phyloP scores from a whole-genome alignment of 805 yeast species.

The Nakazawaea wickerhamii region DNA sequence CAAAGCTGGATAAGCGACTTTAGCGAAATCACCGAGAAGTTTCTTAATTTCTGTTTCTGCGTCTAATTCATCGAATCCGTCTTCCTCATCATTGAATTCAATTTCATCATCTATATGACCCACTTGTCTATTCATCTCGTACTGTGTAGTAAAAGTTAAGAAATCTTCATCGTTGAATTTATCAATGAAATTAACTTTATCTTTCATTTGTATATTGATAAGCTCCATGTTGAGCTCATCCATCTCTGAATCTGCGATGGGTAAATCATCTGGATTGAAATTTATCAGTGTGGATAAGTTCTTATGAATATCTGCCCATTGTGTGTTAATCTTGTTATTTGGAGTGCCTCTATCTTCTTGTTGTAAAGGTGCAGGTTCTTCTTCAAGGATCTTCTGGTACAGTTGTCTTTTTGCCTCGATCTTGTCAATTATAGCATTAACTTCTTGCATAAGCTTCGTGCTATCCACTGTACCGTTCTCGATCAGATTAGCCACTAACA shows the following conservation, averaged over 20 bases:
- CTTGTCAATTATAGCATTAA: conserved; percentile 33
- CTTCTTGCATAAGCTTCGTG: conserved; percentile 30
- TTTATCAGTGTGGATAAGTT: conserved; percentile 23
- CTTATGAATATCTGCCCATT: conserved; percentile 42
- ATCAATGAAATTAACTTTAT: neutral
- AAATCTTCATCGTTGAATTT: conserved; percentile 5
- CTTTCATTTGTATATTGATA: conserved; percentile 9
- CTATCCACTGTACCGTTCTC: conserved; percentile 23
- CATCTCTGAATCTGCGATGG: conserved; percentile 26
- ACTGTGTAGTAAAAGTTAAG: conserved; percentile 3
- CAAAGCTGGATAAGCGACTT: neutral
- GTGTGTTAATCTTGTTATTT: conserved; percentile 23
- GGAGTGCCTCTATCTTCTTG: conserved; percentile 19
- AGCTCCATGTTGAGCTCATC: conserved; percentile 37
- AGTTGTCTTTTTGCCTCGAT: conserved; percentile 33
- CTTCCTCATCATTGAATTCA: conserved; percentile 11
- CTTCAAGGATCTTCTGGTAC: conserved; percentile 29
- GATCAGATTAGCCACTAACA: conserved; percentile 23
- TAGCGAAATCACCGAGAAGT: conserved; percentile 1
- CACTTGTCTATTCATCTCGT: conserved; percentile 4
- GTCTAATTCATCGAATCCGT: conserved; percentile 7
- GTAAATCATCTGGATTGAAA: conserved; percentile 12
- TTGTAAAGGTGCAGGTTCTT: conserved; percentile 6
- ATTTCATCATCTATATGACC: conserved; percentile 1
- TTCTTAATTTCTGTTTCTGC: conserved; percentile 7